Evolutionary conservation across 1,284 basidiomycete genomes (phyloP), one percentile per base, ranked within the genome.

Genomic region (Papiliotrema flavescens): DNA sequence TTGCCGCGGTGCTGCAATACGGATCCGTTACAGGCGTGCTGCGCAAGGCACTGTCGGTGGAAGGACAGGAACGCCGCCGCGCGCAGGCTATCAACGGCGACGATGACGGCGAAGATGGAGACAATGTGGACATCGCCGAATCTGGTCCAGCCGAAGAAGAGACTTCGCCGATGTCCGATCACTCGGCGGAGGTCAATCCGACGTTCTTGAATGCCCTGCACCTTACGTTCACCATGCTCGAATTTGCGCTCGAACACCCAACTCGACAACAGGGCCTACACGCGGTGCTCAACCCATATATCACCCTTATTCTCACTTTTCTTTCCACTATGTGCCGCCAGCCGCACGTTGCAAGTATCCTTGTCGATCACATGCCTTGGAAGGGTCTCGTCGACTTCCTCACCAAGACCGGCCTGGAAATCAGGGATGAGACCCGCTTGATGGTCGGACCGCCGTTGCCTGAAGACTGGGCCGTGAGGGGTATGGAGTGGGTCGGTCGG

Each of bases 381-480:
- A 79, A 83, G 6, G 82, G 83, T 28, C 79, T 98, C 42, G 82
- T 84, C 1, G 54, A 65, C 0, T 88, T 94, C 71, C 82, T 91
- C 62, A 76, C 77, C 55, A 45, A 59, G 2, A 55, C 70, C 37
- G 64, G 69, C 6, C 42, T 83, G 15, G 82, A 79, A 7, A 79
- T 88, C 9, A 85, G 85, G 1, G 79, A 83, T 53, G 81, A 82
- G 48, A 64, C 66, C 15, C 76, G 78, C 47, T 69, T 81, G 8
- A 71, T 76, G 15, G 85, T 82, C 52, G 78, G 82, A 14, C 51
- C 68, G 13, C 88, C 92, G 0, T 78, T 98, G 2, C 84, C 89
- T 0, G 96, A 98, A 73, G 96, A 98, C 72, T 97, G 93, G 91
- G 90, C 89, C 64, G 76, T 98, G 57, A 83, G 94, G 32, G 96